phyloP scores from a whole-genome alignment of 2,329 filamentous ascomycete species.

The Colletotrichum gloeosporioides region DNA sequence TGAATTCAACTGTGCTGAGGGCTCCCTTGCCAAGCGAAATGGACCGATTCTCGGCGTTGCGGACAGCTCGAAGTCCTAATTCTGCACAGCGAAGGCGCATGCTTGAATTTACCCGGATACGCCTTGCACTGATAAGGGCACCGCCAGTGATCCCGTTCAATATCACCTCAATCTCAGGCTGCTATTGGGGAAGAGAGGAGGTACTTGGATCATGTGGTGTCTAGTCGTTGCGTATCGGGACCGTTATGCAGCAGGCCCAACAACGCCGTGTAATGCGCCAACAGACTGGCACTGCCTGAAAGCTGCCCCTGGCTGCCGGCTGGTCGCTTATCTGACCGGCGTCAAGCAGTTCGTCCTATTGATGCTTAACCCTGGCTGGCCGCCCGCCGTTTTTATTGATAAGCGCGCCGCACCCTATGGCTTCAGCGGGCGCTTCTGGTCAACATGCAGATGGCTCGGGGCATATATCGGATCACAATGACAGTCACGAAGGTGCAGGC shows the following conservation, averaged over 20 bases:
- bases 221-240: neutral
- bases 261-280: neutral
- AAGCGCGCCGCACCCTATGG: neutral
- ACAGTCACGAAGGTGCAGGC: neutral
- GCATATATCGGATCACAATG: neutral
- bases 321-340: neutral
- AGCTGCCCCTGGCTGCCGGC: neutral
- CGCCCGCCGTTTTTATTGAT: neutral
- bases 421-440: neutral
- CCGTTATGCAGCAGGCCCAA: neutral
- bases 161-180: neutral
- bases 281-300: neutral
- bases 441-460: neutral
- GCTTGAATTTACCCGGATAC: neutral
- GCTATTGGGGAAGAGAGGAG: neutral
- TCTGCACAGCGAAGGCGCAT: neutral
- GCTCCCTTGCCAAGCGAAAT: neutral
- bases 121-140: neutral
- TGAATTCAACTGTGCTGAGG: neutral
- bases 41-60: neutral
- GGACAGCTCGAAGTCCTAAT: neutral
- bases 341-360: neutral
- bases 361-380: neutral
- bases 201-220: neutral
- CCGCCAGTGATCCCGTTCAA: neutral